Percentiles rank a stretch among this genome's conserved stretches.
Conservation (phyloP, 1,139 yeast species). For the Geotrichum citri-aurantii region DNA sequence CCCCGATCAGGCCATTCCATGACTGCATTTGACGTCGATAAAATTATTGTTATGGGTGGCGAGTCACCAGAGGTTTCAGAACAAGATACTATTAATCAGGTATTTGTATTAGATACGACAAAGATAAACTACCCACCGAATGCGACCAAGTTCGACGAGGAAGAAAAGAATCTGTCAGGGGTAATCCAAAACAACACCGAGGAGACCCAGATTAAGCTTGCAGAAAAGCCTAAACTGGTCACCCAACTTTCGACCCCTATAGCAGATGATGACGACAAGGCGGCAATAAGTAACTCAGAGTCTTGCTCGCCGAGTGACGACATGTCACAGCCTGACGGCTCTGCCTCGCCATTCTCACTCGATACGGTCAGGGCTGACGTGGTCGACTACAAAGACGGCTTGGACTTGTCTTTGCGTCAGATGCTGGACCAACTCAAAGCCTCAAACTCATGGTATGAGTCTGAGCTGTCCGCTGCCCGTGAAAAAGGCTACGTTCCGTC, state of each 20-base stretch:
- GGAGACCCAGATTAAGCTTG: neutral
- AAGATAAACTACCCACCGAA: constrained; percentile 36
- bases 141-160: constrained; percentile 8
- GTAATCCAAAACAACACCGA: neutral
- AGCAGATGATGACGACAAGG: neutral
- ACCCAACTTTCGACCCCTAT: neutral
- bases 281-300: neutral
- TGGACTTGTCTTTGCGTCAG: neutral
- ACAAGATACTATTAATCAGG: constrained; percentile 26
- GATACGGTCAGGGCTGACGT: constrained; percentile 8
- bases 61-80: constrained; percentile 40
- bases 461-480: constrained; percentile 31
- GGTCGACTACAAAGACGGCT: neutral
- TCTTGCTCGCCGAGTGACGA: neutral
- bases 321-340: constrained; percentile 1
- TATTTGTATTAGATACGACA: constrained; percentile 39
- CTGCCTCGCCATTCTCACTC: constrained; percentile 7
- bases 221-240: neutral
- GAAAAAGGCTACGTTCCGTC: constrained; percentile 29
- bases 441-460: constrained; percentile 34
- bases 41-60: constrained; percentile 86
- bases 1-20: constrained; percentile 93
- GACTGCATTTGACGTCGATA: constrained; percentile 64
- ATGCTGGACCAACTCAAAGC: constrained; percentile 30
- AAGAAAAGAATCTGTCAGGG: neutral